A percentile compares a stretch with the other conserved stretches of the same genome.
Evolutionary conservation across 2,329 filamentous ascomycete genomes (phyloP).

Genomic region (Colletotrichum sp.): DNA sequence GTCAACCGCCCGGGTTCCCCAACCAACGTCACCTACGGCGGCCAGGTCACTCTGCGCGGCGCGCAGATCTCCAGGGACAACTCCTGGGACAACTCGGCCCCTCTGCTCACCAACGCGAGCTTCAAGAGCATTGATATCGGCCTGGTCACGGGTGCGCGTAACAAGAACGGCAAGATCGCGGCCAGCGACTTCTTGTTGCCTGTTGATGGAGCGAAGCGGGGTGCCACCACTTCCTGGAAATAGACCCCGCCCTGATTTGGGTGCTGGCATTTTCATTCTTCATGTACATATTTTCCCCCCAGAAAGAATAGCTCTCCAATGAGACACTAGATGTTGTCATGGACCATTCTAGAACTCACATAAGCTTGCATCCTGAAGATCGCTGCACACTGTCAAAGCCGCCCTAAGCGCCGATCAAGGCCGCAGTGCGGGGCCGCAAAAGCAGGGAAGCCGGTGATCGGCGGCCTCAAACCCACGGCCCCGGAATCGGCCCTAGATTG

Average conservation of each 20-base stretch:
- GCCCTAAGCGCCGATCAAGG: neutral
- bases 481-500: neutral
- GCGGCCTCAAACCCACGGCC: neutral
- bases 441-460: neutral
- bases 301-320: neutral
- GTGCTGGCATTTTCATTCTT: neutral
- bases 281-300: neutral
- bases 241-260: neutral
- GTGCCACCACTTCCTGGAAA: constrained; percentile 15
- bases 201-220: constrained; percentile 1
- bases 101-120: neutral
- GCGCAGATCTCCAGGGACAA: constrained; percentile 3
- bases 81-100: constrained; percentile 1
- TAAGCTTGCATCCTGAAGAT: neutral
- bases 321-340: neutral
- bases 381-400: neutral
- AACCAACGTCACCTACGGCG: constrained; percentile 2
- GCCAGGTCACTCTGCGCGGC: constrained; percentile 2
- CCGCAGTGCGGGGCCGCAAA: neutral
- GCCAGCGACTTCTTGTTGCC: constrained; percentile 16
- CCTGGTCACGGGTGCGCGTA: constrained; percentile 5
- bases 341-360: neutral
- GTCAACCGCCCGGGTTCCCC: neutral
- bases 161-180: constrained; percentile 14
- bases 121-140: constrained; percentile 12